Evolutionary conservation across 768 basidiomycete genomes (phyloP).

Genomic region (Auriculariales sp.): DNA sequence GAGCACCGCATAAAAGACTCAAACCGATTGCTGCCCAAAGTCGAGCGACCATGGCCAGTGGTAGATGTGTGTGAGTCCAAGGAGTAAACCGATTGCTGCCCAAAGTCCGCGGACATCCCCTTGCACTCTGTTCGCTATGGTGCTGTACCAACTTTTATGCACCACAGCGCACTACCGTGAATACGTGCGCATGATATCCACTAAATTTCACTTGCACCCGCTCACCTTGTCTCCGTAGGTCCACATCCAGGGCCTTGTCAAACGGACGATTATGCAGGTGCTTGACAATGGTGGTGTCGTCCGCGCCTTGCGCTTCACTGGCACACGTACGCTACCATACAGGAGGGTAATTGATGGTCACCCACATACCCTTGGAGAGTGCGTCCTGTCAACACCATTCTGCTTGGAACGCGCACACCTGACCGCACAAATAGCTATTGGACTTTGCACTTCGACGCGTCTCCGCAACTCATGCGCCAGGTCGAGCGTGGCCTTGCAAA

Average conservation of each 20-base stretch:
- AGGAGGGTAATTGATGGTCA: slow-evolving; percentile 52
- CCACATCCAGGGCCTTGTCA: slow-evolving; percentile 63
- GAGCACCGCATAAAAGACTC: too few species aligned
- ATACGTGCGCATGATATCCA: slow-evolving; percentile 39
- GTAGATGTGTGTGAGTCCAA: too few species aligned
- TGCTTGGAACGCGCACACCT: background rate
- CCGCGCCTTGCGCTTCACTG: slow-evolving; percentile 62
- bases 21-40: too few species aligned
- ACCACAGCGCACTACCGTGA: slow-evolving; percentile 61
- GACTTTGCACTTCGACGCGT: slow-evolving; percentile 83
- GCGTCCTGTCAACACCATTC: slow-evolving; percentile 20
- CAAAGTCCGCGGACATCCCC: too few species aligned
- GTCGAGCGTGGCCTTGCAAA: slow-evolving; percentile 55
- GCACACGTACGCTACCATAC: slow-evolving; percentile 57
- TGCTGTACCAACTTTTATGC: slow-evolving; percentile 78
- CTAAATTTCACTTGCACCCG: background rate
- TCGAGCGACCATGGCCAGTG: too few species aligned
- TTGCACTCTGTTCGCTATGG: slow-evolving; percentile 37
- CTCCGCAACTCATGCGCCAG: slow-evolving; percentile 48
- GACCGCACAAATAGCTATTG: slow-evolving; percentile 63
- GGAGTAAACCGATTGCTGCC: too few species aligned
- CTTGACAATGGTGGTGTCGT: slow-evolving; percentile 71
- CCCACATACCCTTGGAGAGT: slow-evolving; percentile 58
- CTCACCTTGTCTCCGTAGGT: slow-evolving; percentile 23
- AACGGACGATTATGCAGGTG: slow-evolving; percentile 53